These are phyloP conservation scores for Proliferodiscus dingleyae DNA, from an alignment of 2,329 filamentous ascomycete genomes.

Conservation along the genomic window DNA sequence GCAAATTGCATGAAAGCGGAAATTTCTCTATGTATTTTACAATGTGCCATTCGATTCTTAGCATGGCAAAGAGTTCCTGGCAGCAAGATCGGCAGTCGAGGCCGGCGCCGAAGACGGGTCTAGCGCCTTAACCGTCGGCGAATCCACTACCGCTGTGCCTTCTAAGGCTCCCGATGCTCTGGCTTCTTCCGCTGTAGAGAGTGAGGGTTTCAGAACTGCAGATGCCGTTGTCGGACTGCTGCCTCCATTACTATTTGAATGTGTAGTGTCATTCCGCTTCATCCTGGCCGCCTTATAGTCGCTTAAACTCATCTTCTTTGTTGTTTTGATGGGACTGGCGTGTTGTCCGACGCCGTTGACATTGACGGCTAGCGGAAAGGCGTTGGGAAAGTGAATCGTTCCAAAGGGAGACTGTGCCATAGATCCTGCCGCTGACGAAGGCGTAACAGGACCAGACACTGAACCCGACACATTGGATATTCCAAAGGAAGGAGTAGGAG, in stretches of 20 bases:
- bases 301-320: conserved; percentile 61
- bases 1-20: conserved; percentile 17
- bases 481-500: conserved; percentile 48
- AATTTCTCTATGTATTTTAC: conserved; percentile 35
- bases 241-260: conserved; percentile 16
- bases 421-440: conserved; percentile 42
- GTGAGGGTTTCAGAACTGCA: conserved; percentile 35
- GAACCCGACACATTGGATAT: conserved; percentile 32
- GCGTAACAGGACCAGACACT: conserved; percentile 35
- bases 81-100: conserved; percentile 10
- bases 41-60: conserved; percentile 28
- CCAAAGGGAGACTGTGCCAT: conserved; percentile 48
- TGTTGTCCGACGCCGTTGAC: conserved; percentile 42
- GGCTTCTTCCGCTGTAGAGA: conserved; percentile 36
- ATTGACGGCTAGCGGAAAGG: conserved; percentile 42
- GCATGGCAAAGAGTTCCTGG: conserved; percentile 13
- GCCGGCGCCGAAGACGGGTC: conserved; percentile 16
- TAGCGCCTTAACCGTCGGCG: conserved; percentile 27
- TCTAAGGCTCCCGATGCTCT: conserved; percentile 35
- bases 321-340: conserved; percentile 54
- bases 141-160: conserved; percentile 32
- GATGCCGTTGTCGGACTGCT: conserved; percentile 32
- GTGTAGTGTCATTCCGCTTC: conserved; percentile 26
- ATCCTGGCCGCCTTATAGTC: conserved; percentile 55
- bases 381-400: conserved; percentile 35